Percentiles rank a stretch among this genome's conserved stretches.
These are phyloP conservation scores for Yamadazyma atmosphaerica DNA, from an alignment of 1,139 yeast species.

Conservation along the genomic window DNA sequence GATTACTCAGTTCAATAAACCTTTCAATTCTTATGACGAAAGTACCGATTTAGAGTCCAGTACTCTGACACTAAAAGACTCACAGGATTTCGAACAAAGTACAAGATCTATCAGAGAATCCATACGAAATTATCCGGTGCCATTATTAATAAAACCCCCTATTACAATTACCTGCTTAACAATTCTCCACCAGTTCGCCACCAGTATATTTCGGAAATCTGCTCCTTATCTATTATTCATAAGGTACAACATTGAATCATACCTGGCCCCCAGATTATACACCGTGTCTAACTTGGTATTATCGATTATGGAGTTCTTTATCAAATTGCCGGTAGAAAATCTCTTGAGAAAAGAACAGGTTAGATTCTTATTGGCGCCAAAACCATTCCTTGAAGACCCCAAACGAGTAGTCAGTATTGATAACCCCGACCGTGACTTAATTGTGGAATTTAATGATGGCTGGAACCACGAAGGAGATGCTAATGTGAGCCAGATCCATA, in stretches of 20 bases:
- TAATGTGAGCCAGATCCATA: conserved; percentile 10
- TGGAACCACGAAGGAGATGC: conserved; percentile 17
- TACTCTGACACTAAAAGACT: conserved; percentile 1
- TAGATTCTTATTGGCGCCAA: conserved; percentile 52
- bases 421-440: conserved; percentile 46
- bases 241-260: conserved; percentile 66
- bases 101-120: conserved; percentile 43
- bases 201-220: conserved; percentile 62
- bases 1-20: conserved; percentile 52
- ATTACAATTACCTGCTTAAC: conserved; percentile 53
- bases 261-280: conserved; percentile 62
- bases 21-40: conserved; percentile 14
- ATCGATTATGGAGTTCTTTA: conserved; percentile 64
- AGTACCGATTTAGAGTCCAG: conserved; percentile 2
- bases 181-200: conserved; percentile 59
- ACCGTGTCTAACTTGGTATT: conserved; percentile 54
- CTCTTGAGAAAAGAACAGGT: conserved; percentile 82
- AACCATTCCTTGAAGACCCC: conserved; percentile 29
- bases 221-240: conserved; percentile 74
- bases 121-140: conserved; percentile 34
- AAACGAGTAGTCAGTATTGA: conserved; percentile 39
- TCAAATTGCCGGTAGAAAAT: conserved; percentile 86
- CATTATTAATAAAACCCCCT: conserved; percentile 56
- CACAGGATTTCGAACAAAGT: conserved; percentile 10
- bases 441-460: conserved; percentile 44